Percentiles rank a stretch among this genome's conserved stretches.
Conservation (phyloP, 257 asterid species). For the Schizonepeta tenuifolia region DNA sequence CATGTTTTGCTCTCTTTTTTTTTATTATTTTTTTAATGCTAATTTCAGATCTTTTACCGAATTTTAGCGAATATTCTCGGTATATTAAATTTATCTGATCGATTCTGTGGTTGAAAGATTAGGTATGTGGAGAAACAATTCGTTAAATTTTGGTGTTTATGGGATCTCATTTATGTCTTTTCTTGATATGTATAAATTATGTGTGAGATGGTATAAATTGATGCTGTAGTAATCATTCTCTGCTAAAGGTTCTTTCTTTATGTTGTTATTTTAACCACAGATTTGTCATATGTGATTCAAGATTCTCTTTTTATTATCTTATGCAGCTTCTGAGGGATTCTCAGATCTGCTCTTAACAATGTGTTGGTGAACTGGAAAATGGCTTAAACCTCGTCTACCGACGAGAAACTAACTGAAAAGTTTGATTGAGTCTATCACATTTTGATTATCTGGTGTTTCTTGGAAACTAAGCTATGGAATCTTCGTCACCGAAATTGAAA, state of each 20-base stretch:
- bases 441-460: background rate
- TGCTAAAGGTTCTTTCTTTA: background rate
- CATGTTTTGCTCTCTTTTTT: conserved; percentile 5
- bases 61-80: background rate
- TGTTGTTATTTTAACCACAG: background rate
- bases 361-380: conserved; percentile 1
- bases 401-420: background rate
- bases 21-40: too few species aligned
- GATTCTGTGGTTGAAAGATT: background rate
- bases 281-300: background rate
- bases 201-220: conserved; percentile 9
- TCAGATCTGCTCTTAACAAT: conserved; percentile 28
- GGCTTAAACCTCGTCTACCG: background rate
- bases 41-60: background rate
- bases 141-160: background rate
- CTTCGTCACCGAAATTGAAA: conserved; percentile 30
- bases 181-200: background rate
- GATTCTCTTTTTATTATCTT: conserved; percentile 15
- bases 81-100: background rate
- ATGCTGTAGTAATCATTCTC: background rate
- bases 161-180: conserved; percentile 2
- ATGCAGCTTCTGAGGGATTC: conserved; percentile 20
- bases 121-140: background rate
- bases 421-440: background rate
- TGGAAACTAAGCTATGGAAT: conserved; percentile 42